These are phyloP conservation scores for Pseudocercospora vitis DNA, from an alignment of 2,329 filamentous ascomycete genomes.

Conservation along the genomic window DNA sequence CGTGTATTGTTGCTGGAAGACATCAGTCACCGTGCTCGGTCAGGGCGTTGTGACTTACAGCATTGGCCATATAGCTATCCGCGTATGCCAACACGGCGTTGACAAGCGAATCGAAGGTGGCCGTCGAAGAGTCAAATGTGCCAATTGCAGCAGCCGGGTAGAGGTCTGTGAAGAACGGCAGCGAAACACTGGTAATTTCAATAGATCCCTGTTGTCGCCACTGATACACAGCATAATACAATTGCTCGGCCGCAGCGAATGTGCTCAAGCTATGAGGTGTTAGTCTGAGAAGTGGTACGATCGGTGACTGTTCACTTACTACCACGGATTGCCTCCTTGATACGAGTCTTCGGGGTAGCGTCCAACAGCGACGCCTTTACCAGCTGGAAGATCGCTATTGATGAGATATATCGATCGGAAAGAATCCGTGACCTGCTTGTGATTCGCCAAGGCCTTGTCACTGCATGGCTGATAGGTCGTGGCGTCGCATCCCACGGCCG, in stretches of 20 bases:
- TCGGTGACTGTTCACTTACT: constrained; percentile 7
- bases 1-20: constrained; percentile 46
- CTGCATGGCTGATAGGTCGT: constrained; percentile 78
- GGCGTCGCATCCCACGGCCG: constrained; percentile 61
- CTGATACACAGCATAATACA: constrained; percentile 73
- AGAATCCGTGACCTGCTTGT: constrained; percentile 72
- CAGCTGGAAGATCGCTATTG: constrained; percentile 64
- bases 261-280: constrained; percentile 55
- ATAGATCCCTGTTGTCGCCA: constrained; percentile 67
- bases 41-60: neutral
- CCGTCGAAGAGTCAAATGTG: constrained; percentile 58
- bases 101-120: constrained; percentile 49
- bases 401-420: constrained; percentile 70
- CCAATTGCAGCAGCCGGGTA: constrained; percentile 59
- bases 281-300: neutral
- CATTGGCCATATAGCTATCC: constrained; percentile 53
- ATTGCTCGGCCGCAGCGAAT: constrained; percentile 73
- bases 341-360: constrained; percentile 61
- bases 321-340: constrained; percentile 77
- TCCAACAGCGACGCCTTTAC: constrained; percentile 54
- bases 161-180: constrained; percentile 70
- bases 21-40: constrained; percentile 5
- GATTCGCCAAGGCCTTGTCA: constrained; percentile 61
- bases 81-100: constrained; percentile 64
- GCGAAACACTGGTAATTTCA: constrained; percentile 62